Percentiles rank a stretch among this genome's conserved stretches.
These are phyloP conservation scores for Rhizomucor miehei DNA, from an alignment of 371 early-diverging fungal species.

Conservation along the genomic window DNA sequence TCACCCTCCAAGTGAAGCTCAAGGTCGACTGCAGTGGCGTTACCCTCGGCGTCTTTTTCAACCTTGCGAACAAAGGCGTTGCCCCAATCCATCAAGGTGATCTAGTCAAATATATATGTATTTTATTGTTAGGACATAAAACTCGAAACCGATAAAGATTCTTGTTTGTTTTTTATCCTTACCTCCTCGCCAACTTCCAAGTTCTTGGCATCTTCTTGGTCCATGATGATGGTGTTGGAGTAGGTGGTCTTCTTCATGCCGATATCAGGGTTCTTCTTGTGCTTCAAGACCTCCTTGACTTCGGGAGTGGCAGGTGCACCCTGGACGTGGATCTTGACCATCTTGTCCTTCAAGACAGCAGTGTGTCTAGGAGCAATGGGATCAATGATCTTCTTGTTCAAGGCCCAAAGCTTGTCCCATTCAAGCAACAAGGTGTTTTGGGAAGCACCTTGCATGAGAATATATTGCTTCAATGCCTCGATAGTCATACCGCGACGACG, in stretches of 20 bases:
- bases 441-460: conserved; percentile 99
- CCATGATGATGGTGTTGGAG: conserved; percentile 78
- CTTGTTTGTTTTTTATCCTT: too few species aligned
- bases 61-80: conserved; percentile 87
- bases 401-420: conserved; percentile 99
- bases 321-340: conserved; percentile 68
- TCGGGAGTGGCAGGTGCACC: conserved; percentile 54
- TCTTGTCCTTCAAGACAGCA: conserved; percentile 68
- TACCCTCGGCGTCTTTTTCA: conserved; percentile 49
- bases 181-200: conserved; percentile 89
- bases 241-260: conserved; percentile 89
- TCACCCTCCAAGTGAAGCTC: conserved; percentile 93
- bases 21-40: conserved; percentile 53
- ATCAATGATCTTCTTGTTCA: conserved; percentile 99
- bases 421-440: conserved; percentile 92
- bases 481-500: conserved; percentile 98
- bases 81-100: conserved; percentile 99
- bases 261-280: conserved; percentile 95
- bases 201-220: conserved; percentile 86
- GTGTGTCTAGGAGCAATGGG: conserved; percentile 92
- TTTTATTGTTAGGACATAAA: conserved; percentile 2
- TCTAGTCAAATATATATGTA: too few species aligned
- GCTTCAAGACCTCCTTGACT: conserved; percentile 75
- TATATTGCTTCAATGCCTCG: conserved; percentile 97
- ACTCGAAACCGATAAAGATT: background rate